Base-by-base conservation (phyloP, 2,329 filamentous ascomycete genomes). In the Exophiala bonariae region DNA sequence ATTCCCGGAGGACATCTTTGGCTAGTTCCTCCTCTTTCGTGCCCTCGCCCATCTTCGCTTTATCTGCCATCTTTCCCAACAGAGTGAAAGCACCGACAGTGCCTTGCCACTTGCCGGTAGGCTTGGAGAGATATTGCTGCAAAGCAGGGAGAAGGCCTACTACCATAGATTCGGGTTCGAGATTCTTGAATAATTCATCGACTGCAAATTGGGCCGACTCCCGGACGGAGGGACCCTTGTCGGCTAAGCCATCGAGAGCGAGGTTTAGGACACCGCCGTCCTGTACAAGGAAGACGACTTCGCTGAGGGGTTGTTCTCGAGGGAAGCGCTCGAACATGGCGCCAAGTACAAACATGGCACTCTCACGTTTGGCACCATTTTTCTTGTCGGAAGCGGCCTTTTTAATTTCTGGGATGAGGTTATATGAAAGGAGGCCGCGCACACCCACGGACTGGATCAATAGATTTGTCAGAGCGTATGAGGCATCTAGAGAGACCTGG, bases 71-170 rank as follows among this genome's bases (percentile, higher is more conserved):
- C 69, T 85, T 89, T 66, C 93, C 90, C 49, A 99, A 74, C 55
- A 97, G 70, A 67, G 86, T 83, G 64, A 86, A 86, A 36, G 89
- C 93, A 51, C 87, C 91, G 43, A 96, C 88, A 13, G 88, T 89
- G 51, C 93, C 93, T 72, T 99, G 93, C 93, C 93, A 99, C 73
- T 99, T 99, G 57, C 89, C 91, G 13, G 89, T 87, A 63, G 82
- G 83, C 72, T 89, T 95, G 64, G 77, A 76, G 22, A 99, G 77
- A 66, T 97, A 97, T 42, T 78, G 71, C 53, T 77, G 71, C 32
- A 99, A 74, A 13, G 82, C 79, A 2, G 93, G 90, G 41, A 99
- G 75, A 33, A 99, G 79, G 16, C 87, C 91, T 54, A 82, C 80
- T 42, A 95, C 86, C 62, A 95, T 81, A 40, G 88, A 84, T 74